Evolutionary conservation across 768 basidiomycete genomes (phyloP).

Genomic region (Psilocybe subaeruginosa): DNA sequence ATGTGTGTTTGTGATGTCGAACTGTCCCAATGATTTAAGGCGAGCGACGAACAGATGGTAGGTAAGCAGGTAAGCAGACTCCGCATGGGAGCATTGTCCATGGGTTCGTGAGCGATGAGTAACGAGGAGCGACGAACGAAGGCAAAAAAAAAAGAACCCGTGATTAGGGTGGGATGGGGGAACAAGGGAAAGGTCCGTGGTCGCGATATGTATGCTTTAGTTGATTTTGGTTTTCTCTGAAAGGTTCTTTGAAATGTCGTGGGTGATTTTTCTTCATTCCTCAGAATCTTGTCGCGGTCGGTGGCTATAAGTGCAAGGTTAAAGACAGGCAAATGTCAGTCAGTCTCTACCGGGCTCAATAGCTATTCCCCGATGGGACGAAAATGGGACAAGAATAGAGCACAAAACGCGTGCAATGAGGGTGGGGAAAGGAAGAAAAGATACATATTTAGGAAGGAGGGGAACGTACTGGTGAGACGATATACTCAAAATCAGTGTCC

Average conservation of each 20-base stretch:
- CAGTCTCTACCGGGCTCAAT: conserved; percentile 1
- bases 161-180: not conserved
- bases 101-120: not conserved
- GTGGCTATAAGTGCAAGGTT: conserved; percentile 3
- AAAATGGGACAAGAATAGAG: not conserved
- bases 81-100: not conserved
- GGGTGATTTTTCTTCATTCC: not conserved
- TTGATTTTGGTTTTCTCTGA: not conserved
- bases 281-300: conserved; percentile 12
- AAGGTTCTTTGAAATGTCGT: not conserved
- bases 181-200: not conserved
- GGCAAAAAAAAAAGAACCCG: not conserved
- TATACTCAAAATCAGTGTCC: conserved; percentile 26
- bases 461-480: conserved; percentile 21
- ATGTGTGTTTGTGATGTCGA: not conserved
- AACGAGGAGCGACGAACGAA: not conserved
- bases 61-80: not conserved
- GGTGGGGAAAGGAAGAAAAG: not conserved
- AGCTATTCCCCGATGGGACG: not conserved
- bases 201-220: not conserved
- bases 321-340: not conserved
- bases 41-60: not conserved
- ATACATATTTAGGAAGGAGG: not conserved
- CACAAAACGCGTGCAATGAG: not conserved
- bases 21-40: not conserved